Conservation (phyloP, 495 filamentous ascomycete genomes). For the Penicillium roqueforti region DNA sequence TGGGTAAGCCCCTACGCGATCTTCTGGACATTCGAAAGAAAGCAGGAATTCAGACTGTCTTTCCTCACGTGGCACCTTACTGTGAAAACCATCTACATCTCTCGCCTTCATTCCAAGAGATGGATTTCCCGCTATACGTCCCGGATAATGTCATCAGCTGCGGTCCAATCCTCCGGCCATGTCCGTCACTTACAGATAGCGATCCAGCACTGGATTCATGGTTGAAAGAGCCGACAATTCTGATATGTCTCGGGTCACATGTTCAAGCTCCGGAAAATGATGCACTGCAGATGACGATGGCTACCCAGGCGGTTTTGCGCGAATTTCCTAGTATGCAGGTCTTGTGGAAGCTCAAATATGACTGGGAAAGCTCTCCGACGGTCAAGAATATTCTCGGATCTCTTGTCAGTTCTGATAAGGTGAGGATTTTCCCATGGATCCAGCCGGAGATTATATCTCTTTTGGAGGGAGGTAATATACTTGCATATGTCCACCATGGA, state of each 20-base stretch:
- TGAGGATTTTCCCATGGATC: constrained; percentile 40
- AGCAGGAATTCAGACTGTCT: constrained; percentile 22
- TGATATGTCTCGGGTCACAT: constrained; percentile 49
- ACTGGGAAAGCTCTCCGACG: constrained; percentile 14
- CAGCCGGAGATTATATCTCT: constrained; percentile 44
- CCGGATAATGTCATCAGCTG: constrained; percentile 45
- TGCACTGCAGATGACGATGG: constrained; percentile 33
- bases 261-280: constrained; percentile 35
- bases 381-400: constrained; percentile 16
- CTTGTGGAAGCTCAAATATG: constrained; percentile 47
- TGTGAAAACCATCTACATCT: constrained; percentile 34
- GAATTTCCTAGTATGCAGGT: constrained; percentile 35
- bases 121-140: constrained; percentile 41
- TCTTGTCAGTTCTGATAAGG: constrained; percentile 19
- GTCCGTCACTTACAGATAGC: constrained; percentile 28
- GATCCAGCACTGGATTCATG: constrained; percentile 44
- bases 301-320: constrained; percentile 28
- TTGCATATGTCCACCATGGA: constrained; percentile 50
- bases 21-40: constrained; percentile 19
- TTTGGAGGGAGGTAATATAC: constrained; percentile 42
- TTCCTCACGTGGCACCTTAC: constrained; percentile 34
- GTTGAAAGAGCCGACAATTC: constrained; percentile 44
- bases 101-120: constrained; percentile 36
- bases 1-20: constrained; percentile 22
- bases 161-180: constrained; percentile 41